Evolutionary conservation across 768 basidiomycete genomes (phyloP).

Genomic region (Thelephora ganbajun): DNA sequence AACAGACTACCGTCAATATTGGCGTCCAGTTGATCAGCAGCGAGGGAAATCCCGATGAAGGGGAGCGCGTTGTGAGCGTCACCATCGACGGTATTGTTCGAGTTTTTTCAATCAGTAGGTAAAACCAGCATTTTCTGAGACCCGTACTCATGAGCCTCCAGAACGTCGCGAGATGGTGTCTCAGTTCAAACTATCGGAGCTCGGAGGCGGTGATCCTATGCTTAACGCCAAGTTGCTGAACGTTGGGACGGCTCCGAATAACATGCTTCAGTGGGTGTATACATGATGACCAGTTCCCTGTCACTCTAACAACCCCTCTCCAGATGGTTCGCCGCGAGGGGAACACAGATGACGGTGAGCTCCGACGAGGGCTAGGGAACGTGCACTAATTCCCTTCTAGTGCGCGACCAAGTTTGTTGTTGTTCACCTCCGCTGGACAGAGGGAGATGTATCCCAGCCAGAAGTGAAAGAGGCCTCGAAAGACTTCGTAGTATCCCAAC

Average conservation of each 20-base stretch:
- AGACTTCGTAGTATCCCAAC: background rate
- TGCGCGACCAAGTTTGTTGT: conserved; percentile 84
- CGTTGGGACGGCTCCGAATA: conserved; percentile 70
- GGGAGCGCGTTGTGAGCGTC: conserved; percentile 78
- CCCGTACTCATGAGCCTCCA: conserved; percentile 15
- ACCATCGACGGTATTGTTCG: conserved; percentile 88
- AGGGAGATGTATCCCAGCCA: conserved; percentile 29
- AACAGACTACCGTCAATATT: conserved; percentile 85
- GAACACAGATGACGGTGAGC: conserved; percentile 77
- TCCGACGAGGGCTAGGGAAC: background rate
- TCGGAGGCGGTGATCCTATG: conserved; percentile 54
- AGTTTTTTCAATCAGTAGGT: conserved; percentile 81
- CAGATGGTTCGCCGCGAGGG: conserved; percentile 85
- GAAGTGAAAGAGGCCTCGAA: conserved; percentile 2
- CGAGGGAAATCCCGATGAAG: conserved; percentile 25
- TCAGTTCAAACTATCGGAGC: conserved; percentile 75
- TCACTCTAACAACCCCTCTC: background rate
- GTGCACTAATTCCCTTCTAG: conserved; percentile 20
- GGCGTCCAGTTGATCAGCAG: conserved; percentile 66
- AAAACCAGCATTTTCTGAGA: background rate
- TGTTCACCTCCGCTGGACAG: conserved; percentile 77
- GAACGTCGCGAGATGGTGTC: conserved; percentile 79
- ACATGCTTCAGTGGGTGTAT: conserved; percentile 63
- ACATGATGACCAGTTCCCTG: background rate
- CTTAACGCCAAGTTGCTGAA: conserved; percentile 56